Percentiles rank a stretch among this genome's conserved stretches.
These are phyloP conservation scores for Lactifluus hygrophoroides DNA, from an alignment of 768 basidiomycete species.

Conservation along the genomic window DNA sequence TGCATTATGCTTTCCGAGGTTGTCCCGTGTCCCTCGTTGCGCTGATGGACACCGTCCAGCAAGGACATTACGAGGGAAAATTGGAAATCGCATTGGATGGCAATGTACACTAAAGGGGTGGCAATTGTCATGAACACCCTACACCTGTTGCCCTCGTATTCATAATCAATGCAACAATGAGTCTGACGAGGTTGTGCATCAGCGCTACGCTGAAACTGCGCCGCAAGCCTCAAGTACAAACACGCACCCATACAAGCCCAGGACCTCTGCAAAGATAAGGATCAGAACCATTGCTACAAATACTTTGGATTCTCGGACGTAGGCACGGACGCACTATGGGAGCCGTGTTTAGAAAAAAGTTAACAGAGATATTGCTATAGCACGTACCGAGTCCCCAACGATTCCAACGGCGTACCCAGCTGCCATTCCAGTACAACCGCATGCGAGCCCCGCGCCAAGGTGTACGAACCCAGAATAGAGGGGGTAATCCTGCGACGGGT, in stretches of 20 bases:
- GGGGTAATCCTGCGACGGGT: constrained; percentile 27
- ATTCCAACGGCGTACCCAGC: constrained; percentile 98
- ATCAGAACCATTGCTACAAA: constrained; percentile 97
- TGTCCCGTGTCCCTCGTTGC: neutral
- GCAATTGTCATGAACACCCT: constrained; percentile 11
- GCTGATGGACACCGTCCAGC: neutral
- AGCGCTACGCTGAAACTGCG: neutral
- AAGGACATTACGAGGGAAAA: too few species aligned
- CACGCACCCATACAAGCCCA: constrained; percentile 72
- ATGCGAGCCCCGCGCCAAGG: constrained; percentile 87
- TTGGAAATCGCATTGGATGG: neutral
- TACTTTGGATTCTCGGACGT: constrained; percentile 90
- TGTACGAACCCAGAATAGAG: constrained; percentile 92
- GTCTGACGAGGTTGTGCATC: constrained; percentile 21
- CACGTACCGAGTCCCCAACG: constrained; percentile 80
- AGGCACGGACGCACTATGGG: constrained; percentile 70
- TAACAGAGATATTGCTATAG: neutral
- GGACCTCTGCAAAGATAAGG: constrained; percentile 93
- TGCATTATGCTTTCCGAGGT: neutral
- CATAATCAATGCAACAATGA: constrained; percentile 47
- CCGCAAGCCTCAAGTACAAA: neutral
- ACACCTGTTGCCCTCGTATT: constrained; percentile 30
- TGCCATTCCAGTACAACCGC: constrained; percentile 90
- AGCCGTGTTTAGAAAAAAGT: neutral
- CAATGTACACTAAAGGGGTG: neutral